Conservation (phyloP, 331 rosid species). For the Pyracantha coccinea region DNA sequence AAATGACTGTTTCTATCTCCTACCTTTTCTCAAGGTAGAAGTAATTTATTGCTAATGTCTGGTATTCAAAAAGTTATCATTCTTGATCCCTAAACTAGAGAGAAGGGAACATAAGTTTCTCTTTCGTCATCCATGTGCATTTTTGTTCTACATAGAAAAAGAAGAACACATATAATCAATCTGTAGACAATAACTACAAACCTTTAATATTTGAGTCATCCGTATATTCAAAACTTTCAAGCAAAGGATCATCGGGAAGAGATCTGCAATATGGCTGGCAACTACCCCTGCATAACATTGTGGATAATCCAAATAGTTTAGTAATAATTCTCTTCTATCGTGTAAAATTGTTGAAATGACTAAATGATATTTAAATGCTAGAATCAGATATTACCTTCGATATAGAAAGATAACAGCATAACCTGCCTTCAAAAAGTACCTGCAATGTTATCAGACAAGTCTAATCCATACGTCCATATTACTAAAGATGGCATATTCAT, state of each 20-base stretch:
- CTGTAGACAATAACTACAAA: constrained; percentile 11
- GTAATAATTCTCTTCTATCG: neutral
- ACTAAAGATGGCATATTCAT: neutral
- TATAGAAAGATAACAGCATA: constrained; percentile 82
- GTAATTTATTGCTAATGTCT: neutral
- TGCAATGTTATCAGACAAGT: constrained; percentile 23
- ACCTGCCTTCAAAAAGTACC: constrained; percentile 87
- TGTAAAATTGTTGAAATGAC: neutral
- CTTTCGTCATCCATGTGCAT: neutral
- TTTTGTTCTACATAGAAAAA: neutral
- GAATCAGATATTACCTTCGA: constrained; percentile 45
- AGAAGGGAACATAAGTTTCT: neutral
- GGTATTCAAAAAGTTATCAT: too few relatives aligned
- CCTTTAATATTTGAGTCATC: constrained; percentile 56
- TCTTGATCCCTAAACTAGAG: neutral
- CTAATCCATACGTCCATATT: neutral
- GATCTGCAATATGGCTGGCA: constrained; percentile 83
- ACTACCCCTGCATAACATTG: constrained; percentile 51
- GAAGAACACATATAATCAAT: neutral
- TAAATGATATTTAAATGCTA: neutral
- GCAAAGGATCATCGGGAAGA: constrained; percentile 88
- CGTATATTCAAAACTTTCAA: constrained; percentile 60
- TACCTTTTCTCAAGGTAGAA: neutral
- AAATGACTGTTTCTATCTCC: neutral
- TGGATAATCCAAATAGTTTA: neutral